Percentiles rank a stretch among this genome's conserved stretches.
phyloP scores from a whole-genome alignment of 768 basidiomycete genomes.

The Trametes villosa region DNA sequence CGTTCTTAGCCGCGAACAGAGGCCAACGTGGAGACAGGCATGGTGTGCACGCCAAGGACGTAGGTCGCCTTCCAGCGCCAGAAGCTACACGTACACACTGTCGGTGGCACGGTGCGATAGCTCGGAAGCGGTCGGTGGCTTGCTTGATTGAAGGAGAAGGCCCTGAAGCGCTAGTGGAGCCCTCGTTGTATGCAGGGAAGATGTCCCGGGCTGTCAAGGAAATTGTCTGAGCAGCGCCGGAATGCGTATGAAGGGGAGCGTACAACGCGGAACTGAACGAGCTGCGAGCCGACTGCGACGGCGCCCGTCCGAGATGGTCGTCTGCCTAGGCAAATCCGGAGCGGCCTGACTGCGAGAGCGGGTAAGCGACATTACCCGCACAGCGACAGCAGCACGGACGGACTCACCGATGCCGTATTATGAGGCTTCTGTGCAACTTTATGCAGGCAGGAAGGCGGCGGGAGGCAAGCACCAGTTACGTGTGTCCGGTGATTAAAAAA shows the following conservation, averaged over 20 bases:
- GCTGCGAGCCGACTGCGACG: no score
- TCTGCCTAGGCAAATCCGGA: no score
- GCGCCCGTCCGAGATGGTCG: no score
- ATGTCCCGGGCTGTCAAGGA: not conserved
- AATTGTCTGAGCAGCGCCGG: not conserved
- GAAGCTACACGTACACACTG: not conserved
- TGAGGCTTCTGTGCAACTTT: no score
- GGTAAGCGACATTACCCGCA: no score
- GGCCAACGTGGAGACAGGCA: not conserved
- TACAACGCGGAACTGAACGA: not conserved
- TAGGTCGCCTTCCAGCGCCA: not conserved
- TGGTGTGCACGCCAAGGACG: not conserved
- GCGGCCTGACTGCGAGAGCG: no score
- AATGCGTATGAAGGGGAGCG: not conserved
- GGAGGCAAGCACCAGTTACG: not conserved
- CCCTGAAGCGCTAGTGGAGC: no score
- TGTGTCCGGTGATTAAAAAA: conserved; percentile 3
- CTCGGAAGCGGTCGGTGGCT: conserved; percentile 2
- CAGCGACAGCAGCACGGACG: no score
- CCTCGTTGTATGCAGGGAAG: not conserved
- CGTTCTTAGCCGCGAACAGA: not conserved
- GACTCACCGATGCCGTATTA: no score
- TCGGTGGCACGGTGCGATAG: not conserved
- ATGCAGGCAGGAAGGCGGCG: no score
- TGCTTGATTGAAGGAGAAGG: not conserved